Percentiles rank a stretch among this genome's conserved stretches.
Evolutionary conservation across 495 filamentous ascomycete species (phyloP).

Genomic region (Penicillium cataractarum): DNA sequence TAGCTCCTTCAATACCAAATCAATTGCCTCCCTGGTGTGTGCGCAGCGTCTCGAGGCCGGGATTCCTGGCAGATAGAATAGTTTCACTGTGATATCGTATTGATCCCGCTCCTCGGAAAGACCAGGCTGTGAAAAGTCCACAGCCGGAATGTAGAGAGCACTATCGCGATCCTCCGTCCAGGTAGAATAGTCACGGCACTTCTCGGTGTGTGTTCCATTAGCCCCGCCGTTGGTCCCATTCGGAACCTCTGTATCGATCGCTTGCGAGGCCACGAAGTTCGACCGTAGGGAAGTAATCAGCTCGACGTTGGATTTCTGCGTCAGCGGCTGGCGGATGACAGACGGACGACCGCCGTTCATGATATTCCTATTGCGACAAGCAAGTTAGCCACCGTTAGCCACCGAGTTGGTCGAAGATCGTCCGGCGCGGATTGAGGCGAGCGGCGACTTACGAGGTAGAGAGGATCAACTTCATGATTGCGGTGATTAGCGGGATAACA

Average conservation of each 20-base stretch:
- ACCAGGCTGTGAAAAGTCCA: constrained; percentile 69
- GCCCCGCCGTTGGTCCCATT: constrained; percentile 18
- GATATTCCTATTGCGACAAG: constrained; percentile 67
- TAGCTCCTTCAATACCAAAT: constrained; percentile 77
- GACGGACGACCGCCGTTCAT: constrained; percentile 73
- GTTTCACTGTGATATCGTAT: constrained; percentile 92
- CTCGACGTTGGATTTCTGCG: constrained; percentile 83
- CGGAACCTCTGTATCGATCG: constrained; percentile 47
- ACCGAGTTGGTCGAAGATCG: not conserved
- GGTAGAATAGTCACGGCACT: constrained; percentile 32
- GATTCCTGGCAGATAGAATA: constrained; percentile 84
- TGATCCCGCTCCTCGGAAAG: constrained; percentile 75
- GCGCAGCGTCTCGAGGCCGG: constrained; percentile 59
- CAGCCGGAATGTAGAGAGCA: constrained; percentile 73
- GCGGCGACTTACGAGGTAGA: constrained; percentile 73
- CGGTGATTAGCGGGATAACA: constrained; percentile 13
- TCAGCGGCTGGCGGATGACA: constrained; percentile 73
- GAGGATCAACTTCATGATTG: constrained; percentile 75
- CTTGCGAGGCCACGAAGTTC: constrained; percentile 75
- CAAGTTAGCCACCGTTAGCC: not conserved
- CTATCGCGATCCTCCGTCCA: constrained; percentile 69
- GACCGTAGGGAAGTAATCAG: constrained; percentile 81
- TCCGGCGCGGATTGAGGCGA: not conserved
- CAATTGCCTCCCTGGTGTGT: constrained; percentile 76
- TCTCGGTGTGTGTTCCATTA: constrained; percentile 26